Conservation (phyloP, 345 rosid genomes). For the Laguncularia racemosa region DNA sequence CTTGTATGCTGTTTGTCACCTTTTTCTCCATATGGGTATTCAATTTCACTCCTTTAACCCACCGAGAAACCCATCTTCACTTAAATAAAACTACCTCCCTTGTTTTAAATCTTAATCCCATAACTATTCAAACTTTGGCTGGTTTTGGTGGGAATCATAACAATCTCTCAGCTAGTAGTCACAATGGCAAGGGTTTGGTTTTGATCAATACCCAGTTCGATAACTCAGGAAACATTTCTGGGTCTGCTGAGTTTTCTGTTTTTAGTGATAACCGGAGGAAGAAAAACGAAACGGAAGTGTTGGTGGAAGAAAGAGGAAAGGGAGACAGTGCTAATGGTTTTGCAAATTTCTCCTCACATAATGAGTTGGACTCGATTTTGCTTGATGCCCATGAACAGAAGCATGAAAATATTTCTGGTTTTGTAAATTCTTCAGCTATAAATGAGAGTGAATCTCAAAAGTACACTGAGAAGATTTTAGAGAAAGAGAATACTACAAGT, state of each 20-base stretch:
- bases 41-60: conserved; percentile 45
- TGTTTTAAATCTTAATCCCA: conserved; percentile 13
- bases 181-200: background rate
- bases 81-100: conserved; percentile 21
- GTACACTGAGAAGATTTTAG: conserved; percentile 15
- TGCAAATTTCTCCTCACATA: conserved; percentile 19
- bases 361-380: conserved; percentile 23
- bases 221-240: too few species aligned
- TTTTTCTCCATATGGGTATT: conserved; percentile 46
- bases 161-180: too few species aligned
- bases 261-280: too few species aligned
- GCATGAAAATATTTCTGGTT: conserved; percentile 36
- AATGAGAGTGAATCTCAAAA: conserved; percentile 8
- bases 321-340: too few species aligned
- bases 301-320: too few species aligned
- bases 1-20: conserved; percentile 46
- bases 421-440: conserved; percentile 16
- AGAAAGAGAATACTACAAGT: conserved; percentile 17
- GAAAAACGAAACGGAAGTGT: too few species aligned
- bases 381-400: conserved; percentile 20
- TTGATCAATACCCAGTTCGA: background rate
- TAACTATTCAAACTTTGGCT: conserved; percentile 17
- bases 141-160: conserved; percentile 3
- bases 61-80: conserved; percentile 27
- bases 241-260: too few species aligned